phyloP scores from a whole-genome alignment of 2,329 filamentous ascomycete species.

The Emmonsiellopsis sp. region DNA sequence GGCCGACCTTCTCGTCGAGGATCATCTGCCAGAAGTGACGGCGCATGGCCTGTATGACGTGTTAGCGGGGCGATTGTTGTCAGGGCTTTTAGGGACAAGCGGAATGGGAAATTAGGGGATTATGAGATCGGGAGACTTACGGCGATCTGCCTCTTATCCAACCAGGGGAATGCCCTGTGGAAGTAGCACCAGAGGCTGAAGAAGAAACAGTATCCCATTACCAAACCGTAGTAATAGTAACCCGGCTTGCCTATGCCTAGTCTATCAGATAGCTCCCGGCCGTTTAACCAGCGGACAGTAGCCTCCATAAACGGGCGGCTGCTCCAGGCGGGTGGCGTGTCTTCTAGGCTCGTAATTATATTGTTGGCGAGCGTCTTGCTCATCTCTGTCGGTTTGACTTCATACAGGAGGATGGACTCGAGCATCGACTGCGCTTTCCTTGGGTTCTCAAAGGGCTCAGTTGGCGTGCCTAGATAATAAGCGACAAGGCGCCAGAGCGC shows the following conservation, averaged over 20 bases:
- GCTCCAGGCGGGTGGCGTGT: constrained; percentile 56
- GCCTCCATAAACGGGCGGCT: constrained; percentile 60
- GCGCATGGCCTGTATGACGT: constrained; percentile 29
- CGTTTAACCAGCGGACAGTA: constrained; percentile 61
- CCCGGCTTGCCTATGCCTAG: constrained; percentile 51
- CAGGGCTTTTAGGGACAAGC: too few species aligned
- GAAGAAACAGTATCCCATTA: constrained; percentile 58
- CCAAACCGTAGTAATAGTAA: constrained; percentile 50
- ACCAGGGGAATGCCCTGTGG: constrained; percentile 40
- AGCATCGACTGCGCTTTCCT: constrained; percentile 52
- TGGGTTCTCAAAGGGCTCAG: constrained; percentile 49
- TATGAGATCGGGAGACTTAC: constrained; percentile 20
- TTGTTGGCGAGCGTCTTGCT: constrained; percentile 63
- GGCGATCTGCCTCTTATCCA: constrained; percentile 46
- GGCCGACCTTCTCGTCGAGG: constrained; percentile 54
- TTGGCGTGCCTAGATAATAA: constrained; percentile 61
- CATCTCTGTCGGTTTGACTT: constrained; percentile 56
- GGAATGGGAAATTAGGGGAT: too few species aligned
- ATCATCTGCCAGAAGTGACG: constrained; percentile 51
- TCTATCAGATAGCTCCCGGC: constrained; percentile 50
- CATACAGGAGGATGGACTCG: constrained; percentile 58
- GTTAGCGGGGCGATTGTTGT: constrained; percentile 4
- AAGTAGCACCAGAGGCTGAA: constrained; percentile 44
- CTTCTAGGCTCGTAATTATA: constrained; percentile 60
- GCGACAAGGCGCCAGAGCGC: constrained; percentile 69